Base-by-base conservation (phyloP, 352 stramenopile species). In the Phytophthora podocarpi region DNA sequence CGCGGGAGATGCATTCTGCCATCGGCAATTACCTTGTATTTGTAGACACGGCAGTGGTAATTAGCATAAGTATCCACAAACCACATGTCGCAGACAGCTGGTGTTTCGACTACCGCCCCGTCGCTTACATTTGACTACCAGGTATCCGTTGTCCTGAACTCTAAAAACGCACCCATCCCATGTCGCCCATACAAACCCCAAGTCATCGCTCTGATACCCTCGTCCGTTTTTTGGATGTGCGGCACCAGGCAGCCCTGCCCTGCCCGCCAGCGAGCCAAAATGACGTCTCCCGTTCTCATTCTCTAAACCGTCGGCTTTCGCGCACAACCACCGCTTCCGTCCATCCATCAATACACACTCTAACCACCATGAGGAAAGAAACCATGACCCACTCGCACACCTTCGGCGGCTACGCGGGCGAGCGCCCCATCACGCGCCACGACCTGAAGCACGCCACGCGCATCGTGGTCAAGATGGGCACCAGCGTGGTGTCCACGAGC, bases 381-480 rank as follows among this genome's bases (percentile, higher is more conserved):
- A 77, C 74, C 41, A 78, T 83, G 60, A 82, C 69, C 26, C 68
- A 84, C 49, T 78, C 72, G 34, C 59, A 79, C 41, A 73, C 73
- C 12, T 78, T 77, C 65, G 66, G 56, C 32, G 64, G 64, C 49
- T 64, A 64, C 37, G 61, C 61, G 15, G 50, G 55, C 21, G 63
- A 76, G 52, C 82, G 80, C 48, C 51, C 78, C 26, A 85, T 91
- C 70, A 80, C 78, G 40, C 82, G 82, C 32, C 64, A 72, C 32
- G 84, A 93, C 53, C 80, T 95, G 36, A 73, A 91, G 56, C 77
- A 93, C 61, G 82, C 85, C 11, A 81, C 78, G 41, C 91, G 92
- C 56, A 96, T 99, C 40, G 91, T 98, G 30, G 83, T 99, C 57
- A 99, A 99, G 62, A 97, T 97, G 71, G 96, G 96, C 23, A 99